Base-by-base conservation (phyloP, 805 yeast species). In the Hanseniaspora thailandica region DNA sequence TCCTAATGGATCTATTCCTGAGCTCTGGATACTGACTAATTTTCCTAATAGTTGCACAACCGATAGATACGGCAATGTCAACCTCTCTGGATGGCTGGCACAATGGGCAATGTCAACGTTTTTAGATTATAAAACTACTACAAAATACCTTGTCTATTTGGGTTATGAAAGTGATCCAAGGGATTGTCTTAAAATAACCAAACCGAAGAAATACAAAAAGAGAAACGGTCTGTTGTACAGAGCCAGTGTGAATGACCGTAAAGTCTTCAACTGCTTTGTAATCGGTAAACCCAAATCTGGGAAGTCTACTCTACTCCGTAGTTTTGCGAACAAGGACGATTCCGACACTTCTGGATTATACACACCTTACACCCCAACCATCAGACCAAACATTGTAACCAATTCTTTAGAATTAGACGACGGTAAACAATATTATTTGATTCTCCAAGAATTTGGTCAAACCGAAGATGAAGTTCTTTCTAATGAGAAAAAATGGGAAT, bases 101-200 rank as follows among this genome's bases (percentile, higher is more conserved):
- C 97, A 90, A 62, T 93, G 99, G 99, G 83, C 90, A 60, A 84
- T 93, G 85, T 87, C 96, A 0, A 90, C 97, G 0, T 88, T 80
- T 59, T 69, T 93, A 30, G 95, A 89, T 60, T 80, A 84, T 63
- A 80, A 76, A 59, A 82, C 87, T 0, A 88, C 97, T 0, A 73
- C 93, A 48, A 94, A 87, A 48, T 93, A 90, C 61, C 68, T 93
- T 57, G 95, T 94, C 0, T 86, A 86, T 68, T 74, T 93, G 54
- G 99, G 98, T 0, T 90, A 84, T 62, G 95, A 86, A 56, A 76
- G 71, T 40, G 65, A 63, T 7, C 69, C 74, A 2, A 62, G 64
- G 28, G 48, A 71, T 12, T 89, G 94, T 0, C 64, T 93, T 45
- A 81, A 84, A 60, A 80, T 89, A 7, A 93, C 97, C 0, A 87